A percentile compares a stretch with the other conserved stretches of the same genome.
Evolutionary conservation across 2,329 filamentous ascomycete species (phyloP).

Genomic region (Cladosporium halotolerans): DNA sequence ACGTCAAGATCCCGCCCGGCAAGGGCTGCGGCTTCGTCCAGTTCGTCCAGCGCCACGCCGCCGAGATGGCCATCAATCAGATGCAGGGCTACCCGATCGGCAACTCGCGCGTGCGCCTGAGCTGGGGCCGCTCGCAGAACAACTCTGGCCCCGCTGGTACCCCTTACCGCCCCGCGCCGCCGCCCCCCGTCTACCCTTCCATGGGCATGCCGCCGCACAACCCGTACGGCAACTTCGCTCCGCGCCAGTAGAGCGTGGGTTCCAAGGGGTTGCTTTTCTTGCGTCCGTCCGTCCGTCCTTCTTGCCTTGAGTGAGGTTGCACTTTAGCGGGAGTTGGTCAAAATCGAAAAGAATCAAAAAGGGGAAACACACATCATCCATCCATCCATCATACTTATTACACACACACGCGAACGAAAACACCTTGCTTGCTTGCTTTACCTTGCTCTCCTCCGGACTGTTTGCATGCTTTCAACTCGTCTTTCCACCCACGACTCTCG

Average conservation of each 20-base stretch:
- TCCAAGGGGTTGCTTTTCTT: too few species aligned
- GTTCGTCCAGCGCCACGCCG: constrained; percentile 96
- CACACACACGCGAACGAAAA: constrained; percentile 14
- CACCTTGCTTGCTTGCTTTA: constrained; percentile 11
- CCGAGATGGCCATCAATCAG: constrained; percentile 99
- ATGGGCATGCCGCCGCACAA: constrained; percentile 59
- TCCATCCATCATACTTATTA: constrained; percentile 5
- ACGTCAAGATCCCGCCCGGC: constrained; percentile 98
- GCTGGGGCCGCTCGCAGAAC: constrained; percentile 97
- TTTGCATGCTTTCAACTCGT: constrained; percentile 6
- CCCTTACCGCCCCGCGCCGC: constrained; percentile 89
- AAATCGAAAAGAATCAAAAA: constrained; percentile 10
- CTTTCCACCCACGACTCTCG: neutral
- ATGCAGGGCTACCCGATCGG: constrained; percentile 99
- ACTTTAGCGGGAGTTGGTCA: constrained; percentile 37
- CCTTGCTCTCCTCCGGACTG: neutral
- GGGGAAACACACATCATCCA: constrained; percentile 11
- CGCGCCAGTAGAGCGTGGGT: constrained; percentile 50
- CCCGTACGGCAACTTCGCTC: constrained; percentile 59
- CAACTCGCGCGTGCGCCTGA: constrained; percentile 94
- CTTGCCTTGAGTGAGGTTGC: constrained; percentile 35
- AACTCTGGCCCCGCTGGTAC: constrained; percentile 95
- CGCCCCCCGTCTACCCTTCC: constrained; percentile 64
- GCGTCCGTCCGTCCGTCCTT: constrained; percentile 24
- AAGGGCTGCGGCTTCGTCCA: constrained; percentile 99